Conservation (phyloP, 2,329 filamentous ascomycete genomes). For the Biscogniauxia sp. region DNA sequence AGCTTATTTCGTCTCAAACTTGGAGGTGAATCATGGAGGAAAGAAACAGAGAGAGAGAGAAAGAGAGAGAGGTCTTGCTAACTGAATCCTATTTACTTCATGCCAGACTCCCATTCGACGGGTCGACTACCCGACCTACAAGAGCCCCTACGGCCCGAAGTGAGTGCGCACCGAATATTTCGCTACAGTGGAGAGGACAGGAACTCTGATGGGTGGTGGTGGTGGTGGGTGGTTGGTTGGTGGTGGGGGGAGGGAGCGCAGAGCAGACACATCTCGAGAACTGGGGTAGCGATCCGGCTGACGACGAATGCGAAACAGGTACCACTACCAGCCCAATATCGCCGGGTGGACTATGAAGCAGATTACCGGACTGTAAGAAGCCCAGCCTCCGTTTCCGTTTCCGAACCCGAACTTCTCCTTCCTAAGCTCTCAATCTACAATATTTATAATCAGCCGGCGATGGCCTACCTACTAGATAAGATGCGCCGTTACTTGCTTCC, state of each 20-base stretch:
- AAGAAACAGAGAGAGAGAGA: too few relatives aligned
- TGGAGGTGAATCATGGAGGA: too few relatives aligned
- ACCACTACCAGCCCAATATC: slow-evolving; percentile 56
- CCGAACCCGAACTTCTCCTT: not conserved
- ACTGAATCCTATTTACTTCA: slow-evolving; percentile 13
- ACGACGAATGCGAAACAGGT: slow-evolving; percentile 41
- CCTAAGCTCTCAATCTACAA: too few relatives aligned
- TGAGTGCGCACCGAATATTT: slow-evolving; percentile 40
- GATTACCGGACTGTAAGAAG: slow-evolving; percentile 52
- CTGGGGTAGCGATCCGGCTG: slow-evolving; percentile 3
- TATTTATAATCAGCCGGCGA: too few relatives aligned
- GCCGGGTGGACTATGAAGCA: slow-evolving; percentile 51
- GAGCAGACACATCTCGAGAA: not conserved
- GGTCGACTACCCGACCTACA: slow-evolving; percentile 46
- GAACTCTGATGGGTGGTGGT: not conserved
- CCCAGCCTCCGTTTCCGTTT: too few relatives aligned
- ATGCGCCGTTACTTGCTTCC: not conserved
- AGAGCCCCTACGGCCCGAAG: slow-evolving; percentile 66
- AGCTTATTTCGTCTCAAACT: too few relatives aligned
- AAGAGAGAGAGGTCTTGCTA: not conserved
- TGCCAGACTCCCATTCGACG: slow-evolving; percentile 46
- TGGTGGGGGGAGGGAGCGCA: not conserved
- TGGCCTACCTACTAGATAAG: too few relatives aligned
- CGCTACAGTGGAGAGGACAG: not conserved
- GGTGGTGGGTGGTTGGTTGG: too few relatives aligned